Evolutionary conservation across 2,329 filamentous ascomycete genomes (phyloP), one percentile per base, ranked within the genome.

Genomic region (Thermothelomyces thermophilus): DNA sequence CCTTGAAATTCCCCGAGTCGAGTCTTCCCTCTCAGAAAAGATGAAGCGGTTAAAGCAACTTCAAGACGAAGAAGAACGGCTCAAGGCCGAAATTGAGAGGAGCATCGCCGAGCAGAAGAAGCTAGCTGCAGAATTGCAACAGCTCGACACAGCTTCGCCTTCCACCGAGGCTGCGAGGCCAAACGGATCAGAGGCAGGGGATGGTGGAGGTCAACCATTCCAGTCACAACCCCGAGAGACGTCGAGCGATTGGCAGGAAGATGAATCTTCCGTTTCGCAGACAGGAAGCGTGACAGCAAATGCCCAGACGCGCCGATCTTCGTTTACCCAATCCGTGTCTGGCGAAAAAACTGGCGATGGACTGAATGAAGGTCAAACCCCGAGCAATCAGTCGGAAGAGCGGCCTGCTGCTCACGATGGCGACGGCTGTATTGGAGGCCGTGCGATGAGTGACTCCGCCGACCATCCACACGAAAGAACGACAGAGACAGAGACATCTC

Each of bases 51-150:
- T 80, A 16, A 68, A 69, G 47, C 62, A 68, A 17, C 58, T 79
- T 31, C 67, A 73, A 51, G 70, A 72, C 4, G 70, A 78, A 59
- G 66, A 75, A 19, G 66, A 67, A 17, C 70, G 67, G 16, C 68
- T 80, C 31, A 67, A 78, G 59, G 68, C 68, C 20, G 77, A 80
- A 52, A 65, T 73, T 14, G 64, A 69, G 20, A 63, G 59, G 1
- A 61, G 58, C 44, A 46, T 66, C 17, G 65, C 64, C 11, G 65
- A 70, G 48, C 63, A 64, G 53, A 60, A 58, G 47, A 61, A 57
- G 50, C 54, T 70, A 48, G 59, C 59, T 3, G 58, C 60, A 13
- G 64, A 68, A 46, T 58, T 65, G 46, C 60, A 64, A 8, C 52
- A 58, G 13, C 68, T 76, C 13, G 64, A 68, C 22, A 62, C 65